Conservation (phyloP, 129 eudicot genomes). For the Arctium minus region DNA sequence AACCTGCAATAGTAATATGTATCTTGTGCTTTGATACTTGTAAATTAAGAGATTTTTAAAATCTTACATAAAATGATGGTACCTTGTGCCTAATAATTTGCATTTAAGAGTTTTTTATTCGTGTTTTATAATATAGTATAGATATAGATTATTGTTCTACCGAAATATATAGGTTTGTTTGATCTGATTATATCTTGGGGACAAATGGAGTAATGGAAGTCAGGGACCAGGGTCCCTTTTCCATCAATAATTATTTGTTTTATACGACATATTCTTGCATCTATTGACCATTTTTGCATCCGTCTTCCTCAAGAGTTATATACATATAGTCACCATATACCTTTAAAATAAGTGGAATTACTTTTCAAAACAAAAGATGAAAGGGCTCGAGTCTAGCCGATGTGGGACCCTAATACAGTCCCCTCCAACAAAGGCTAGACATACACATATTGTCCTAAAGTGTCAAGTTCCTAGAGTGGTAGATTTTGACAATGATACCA, state of each 20-base stretch:
- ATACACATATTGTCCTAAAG: neutral
- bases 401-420: too few relatives aligned
- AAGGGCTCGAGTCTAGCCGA: too few relatives aligned
- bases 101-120: too few relatives aligned
- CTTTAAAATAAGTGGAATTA: too few relatives aligned
- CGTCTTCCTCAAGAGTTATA: neutral
- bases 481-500: neutral
- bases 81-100: too few relatives aligned
- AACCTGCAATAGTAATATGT: too few relatives aligned
- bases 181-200: neutral
- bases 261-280: neutral
- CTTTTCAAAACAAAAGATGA: neutral
- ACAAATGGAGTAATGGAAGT: neutral
- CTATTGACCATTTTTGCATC: neutral
- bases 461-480: neutral
- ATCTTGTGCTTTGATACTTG: too few relatives aligned
- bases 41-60: too few relatives aligned
- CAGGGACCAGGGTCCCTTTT: neutral
- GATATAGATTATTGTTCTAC: neutral
- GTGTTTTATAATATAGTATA: too few relatives aligned
- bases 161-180: neutral
- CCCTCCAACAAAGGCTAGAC: neutral
- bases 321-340: neutral
- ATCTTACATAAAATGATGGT: too few relatives aligned
- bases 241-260: neutral